Percentiles rank a stretch among this genome's conserved stretches.
phyloP scores from a whole-genome alignment of 495 filamentous ascomycete genomes.

The Podospora conica region DNA sequence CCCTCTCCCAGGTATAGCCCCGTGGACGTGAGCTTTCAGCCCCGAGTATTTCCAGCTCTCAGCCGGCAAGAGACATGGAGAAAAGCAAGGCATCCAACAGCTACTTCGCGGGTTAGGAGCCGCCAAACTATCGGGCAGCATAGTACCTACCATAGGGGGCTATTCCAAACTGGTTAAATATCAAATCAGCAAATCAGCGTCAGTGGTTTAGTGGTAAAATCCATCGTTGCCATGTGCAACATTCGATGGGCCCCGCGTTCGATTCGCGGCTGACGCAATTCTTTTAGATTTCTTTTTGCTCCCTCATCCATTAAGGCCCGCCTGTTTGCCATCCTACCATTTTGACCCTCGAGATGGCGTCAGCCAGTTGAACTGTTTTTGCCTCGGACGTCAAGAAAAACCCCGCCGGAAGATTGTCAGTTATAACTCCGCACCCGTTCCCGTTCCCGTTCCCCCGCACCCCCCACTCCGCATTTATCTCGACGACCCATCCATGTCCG shows the following conservation, averaged over 20 bases:
- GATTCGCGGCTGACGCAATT: conserved; percentile 35
- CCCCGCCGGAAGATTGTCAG: background rate
- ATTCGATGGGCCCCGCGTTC: conserved; percentile 49
- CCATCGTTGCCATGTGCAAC: conserved; percentile 4
- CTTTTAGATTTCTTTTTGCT: background rate
- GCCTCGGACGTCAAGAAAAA: background rate
- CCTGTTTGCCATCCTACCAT: too few species aligned
- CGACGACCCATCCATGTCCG: background rate
- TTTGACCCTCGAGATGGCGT: background rate
- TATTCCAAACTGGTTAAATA: background rate
- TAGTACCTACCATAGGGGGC: background rate
- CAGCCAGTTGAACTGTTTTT: background rate
- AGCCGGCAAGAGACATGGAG: too few species aligned
- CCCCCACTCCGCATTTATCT: background rate
- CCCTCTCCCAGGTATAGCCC: too few species aligned
- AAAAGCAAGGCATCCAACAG: too few species aligned
- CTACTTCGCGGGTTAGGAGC: too few species aligned
- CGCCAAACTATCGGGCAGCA: too few species aligned
- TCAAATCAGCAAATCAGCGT: background rate
- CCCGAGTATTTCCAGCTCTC: too few species aligned
- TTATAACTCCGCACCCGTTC: background rate
- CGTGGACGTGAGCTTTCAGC: too few species aligned
- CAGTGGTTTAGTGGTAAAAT: background rate
- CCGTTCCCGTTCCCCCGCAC: too few species aligned
- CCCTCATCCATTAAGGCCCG: too few species aligned